Evolutionary conservation across 2,329 filamentous ascomycete species (phyloP), one percentile per base, ranked within the genome.

Genomic region (Aschersonia sp.): DNA sequence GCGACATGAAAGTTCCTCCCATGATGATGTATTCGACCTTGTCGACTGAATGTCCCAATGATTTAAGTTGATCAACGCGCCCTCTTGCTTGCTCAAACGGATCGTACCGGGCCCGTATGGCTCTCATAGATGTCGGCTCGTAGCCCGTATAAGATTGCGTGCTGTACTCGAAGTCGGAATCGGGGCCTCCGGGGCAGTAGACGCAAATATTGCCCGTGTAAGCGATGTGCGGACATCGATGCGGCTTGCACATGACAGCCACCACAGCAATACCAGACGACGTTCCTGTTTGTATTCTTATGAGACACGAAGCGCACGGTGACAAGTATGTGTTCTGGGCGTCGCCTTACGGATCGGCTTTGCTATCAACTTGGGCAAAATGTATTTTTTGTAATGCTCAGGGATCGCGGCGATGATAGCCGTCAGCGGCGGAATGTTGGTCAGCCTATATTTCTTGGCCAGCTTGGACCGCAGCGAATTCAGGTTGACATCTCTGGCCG

Each of bases 1-100:
- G 68, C 3, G 90, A 97, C 94, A 98, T 98, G 67, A 98, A 98
- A 0, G 92, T 98, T 55, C 92, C 92, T 51, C 92, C 92, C 92
- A 98, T 98, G 62, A 98, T 95, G 61, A 98, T 98, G 65, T 97
- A 98, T 70, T 98, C 92, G 30, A 98, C 92, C 65, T 98, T 98
- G 69, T 98, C 92, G 44, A 98, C 92, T 43, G 87, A 95, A 65
- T 98, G 92, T 1, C 92, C 92, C 0, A 98, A 75, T 2, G 87
- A 85, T 65, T 94, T 94, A 60, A 98, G 87, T 68, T 98, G 92
- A 58, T 98, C 94, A 5, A 98, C 90, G 56, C 92, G 81, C 42
- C 92, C 92, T 62, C 92, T 78, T 12, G 92, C 92, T 70, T 98
- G 92, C 66, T 98, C 92, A 57, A 96, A 98, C 0, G 92, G 92